Base-by-base conservation (phyloP, 345 rosid genomes). In the Lumnitzera racemosa region DNA sequence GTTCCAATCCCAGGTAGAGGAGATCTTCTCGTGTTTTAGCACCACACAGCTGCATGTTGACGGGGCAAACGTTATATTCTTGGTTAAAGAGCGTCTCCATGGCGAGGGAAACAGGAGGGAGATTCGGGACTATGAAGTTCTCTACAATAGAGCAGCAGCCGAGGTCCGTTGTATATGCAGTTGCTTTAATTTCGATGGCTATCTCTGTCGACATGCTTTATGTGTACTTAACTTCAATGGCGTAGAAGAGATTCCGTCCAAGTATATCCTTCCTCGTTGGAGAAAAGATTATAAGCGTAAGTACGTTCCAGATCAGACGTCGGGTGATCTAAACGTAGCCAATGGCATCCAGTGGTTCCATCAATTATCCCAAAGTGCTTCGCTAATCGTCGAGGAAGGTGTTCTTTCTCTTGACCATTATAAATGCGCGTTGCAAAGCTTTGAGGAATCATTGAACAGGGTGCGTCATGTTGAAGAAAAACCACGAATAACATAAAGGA, bases 141-240 rank as follows among this genome's bases (percentile, higher is more conserved):
- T 84, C 50, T 85, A 84, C 79, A 84, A 91, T 47, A 80, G 92
- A 77, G 66, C 86, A 13, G 88, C 80, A 0, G 76, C 78, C 4
- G 98, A 86, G 74, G 89, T 89, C 52, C 69, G 98, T 48, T 91
- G 98, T 73, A 78, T 80, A 11, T 89, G 98, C 64, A 82, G 92
- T 69, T 84, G 96, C 78, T 91, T 91, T 67, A 86, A 80, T 74
- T 83, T 79, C 63, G 79, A 78, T 27, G 98, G 98, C 15, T 91
- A 91, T 66, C 63, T 91, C 15, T 91, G 96, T 57, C 72, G 98
- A 63, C 98, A 89, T 67, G 90, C 96, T 24, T 62, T 91, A 2
- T 82, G 89, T 64, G 87, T 88, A 54, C 89, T 88, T 15, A 83
- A 81, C 70, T 81, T 83, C 59, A 88, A 83, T 4, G 91, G 91